Evolutionary conservation across 345 rosid species (phyloP), one percentile per base, ranked within the genome.

Genomic region (Clarkia xantiana): DNA sequence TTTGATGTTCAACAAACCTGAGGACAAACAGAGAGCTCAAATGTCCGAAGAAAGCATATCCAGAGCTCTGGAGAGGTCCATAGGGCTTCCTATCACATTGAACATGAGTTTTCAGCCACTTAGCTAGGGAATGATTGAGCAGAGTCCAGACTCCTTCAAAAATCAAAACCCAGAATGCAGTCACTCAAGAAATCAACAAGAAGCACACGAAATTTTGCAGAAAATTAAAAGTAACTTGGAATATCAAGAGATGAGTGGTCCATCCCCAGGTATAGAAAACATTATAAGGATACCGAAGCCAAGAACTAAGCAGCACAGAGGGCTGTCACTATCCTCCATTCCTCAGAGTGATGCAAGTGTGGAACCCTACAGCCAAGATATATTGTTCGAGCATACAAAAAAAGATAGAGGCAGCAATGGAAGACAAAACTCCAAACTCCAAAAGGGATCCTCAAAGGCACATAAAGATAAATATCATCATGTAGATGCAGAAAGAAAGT

Each of bases 281-380:
- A 39, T 45, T 17, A 29, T 18, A 40, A 55, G 47, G 51, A 41
- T 40, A 40, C 54, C 51, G 29, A 52, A 45, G 52, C 52, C 46
- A 23, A 58, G 36, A 10, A 29, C 36, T 29, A 29, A 29, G 36
- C 36, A 55, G 44, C 72, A 62, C 18, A 56, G 25, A 18, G 53
- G 53, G 59, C 29, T 63, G 53, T 63, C 65, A 19, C 45, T 63
- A 47, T 68, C 69, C 58, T 49, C 59, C 22, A 63, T 68, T 42
- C 69, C 57, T 25, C 69, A 63, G 25, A 57, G 62, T 63, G 69
- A 63, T 18, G 66, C 60, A 18, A 56, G 69, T 20, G 62, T 56
- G 0, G 69, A 68, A 25, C 54, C 59, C 53, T 63, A 63, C 49
- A 68, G 62, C 51, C 73, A 63, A 42, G 68, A 68, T 54, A 59